phyloP scores from a whole-genome alignment of 1,284 basidiomycete species.

The Pseudozyma pruni region DNA sequence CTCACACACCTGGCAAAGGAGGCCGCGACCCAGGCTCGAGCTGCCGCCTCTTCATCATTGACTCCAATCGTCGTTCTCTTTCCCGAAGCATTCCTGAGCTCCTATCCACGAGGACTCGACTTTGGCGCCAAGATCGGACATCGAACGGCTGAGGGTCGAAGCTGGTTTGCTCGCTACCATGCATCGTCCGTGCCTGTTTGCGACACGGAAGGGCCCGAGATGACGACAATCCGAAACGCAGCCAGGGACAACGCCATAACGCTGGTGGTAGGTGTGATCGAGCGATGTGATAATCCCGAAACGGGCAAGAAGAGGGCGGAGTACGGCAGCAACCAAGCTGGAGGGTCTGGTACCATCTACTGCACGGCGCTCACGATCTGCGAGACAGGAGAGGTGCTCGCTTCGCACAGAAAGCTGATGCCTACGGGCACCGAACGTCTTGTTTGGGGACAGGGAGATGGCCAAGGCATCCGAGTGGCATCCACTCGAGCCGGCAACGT shows the following conservation, averaged over 20 bases:
- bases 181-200: conserved; percentile 38
- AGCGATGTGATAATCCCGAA: conserved; percentile 69
- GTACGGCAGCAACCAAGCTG: conserved; percentile 61
- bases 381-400: conserved; percentile 73
- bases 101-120: conserved; percentile 67
- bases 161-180: conserved; percentile 49
- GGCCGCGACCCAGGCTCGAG: conserved; percentile 37
- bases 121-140: conserved; percentile 53
- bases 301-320: conserved; percentile 29
- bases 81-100: conserved; percentile 75
- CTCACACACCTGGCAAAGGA: conserved; percentile 36
- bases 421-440: conserved; percentile 78
- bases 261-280: conserved; percentile 77
- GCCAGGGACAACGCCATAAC: conserved; percentile 46
- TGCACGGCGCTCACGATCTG: conserved; percentile 78
- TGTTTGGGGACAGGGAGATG: conserved; percentile 75
- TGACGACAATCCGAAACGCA: conserved; percentile 27
- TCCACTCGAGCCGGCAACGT: conserved; percentile 60
- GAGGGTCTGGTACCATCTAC: conserved; percentile 75
- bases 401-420: conserved; percentile 78
- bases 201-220: conserved; percentile 40
- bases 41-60: conserved; percentile 5
- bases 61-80: conserved; percentile 73
- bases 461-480: conserved; percentile 63
- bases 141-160: conserved; percentile 43